Evolutionary conservation across 257 asterid species (phyloP), one percentile per base, ranked within the genome.

Genomic region (Solanum neorickii): DNA sequence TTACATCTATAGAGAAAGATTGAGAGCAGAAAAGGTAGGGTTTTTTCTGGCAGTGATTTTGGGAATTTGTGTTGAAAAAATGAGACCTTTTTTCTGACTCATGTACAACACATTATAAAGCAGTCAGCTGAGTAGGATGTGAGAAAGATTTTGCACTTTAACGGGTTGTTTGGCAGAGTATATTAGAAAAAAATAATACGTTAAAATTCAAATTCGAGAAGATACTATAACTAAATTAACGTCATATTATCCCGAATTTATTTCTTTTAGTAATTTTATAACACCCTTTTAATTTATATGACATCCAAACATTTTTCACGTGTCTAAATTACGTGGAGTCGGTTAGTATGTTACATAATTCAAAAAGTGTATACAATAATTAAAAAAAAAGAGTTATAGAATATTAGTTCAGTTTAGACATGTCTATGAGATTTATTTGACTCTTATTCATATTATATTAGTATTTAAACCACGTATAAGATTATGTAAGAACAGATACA

Each of bases 291-390:
- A 9, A 52, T 9, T 52, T 18, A 52, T 18, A 2, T 52, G 60
- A 0, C 10, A 52, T 52, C 0, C 62, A 52, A 52, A 52, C 4
- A 52, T 52, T 3, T 52, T 23, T 3, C 10, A 16, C n/a, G 62
- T 52, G 62, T 1, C 3, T 6, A 0, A 16, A 52, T 52, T 52
- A 52, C 4, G 2, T 16, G n/a, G 0, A 6, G 62, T 52, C 62
- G 1, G 0, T 9, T 2, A 16, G 4, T 52, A 14, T 12, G 62
- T 0, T 0, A 18, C 4, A 52, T 52, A 6, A 52, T 9, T 0
- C 23, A 52, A 52, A 52, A 52, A 4, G 10, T 1, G 2, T 6
- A 52, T 52, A 52, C 18, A 52, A 52, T 6, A 15, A 52, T 8
- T 6, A 49, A 49, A 6, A 42, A 42, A 5, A 52, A 16, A 52